Conservation (phyloP, 2,329 filamentous ascomycete genomes). For the Colletotrichum gloeosporioides region DNA sequence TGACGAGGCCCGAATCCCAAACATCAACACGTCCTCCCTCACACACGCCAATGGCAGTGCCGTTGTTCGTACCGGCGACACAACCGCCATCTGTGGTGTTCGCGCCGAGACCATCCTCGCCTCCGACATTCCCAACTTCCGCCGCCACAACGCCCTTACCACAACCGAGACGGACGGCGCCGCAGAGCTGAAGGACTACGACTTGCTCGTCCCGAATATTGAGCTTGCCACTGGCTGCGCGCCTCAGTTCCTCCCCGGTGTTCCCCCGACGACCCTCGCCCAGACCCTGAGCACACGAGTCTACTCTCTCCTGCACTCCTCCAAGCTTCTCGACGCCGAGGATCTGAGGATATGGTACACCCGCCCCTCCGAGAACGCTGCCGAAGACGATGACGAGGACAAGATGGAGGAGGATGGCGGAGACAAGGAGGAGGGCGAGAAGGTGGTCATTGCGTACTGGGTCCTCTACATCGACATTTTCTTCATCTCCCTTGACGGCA, state of each 20-base stretch:
- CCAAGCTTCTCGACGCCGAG: constrained; percentile 67
- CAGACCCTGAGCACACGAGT: constrained; percentile 86
- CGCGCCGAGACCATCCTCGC: constrained; percentile 83
- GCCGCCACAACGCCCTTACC: constrained; percentile 41
- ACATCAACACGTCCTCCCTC: constrained; percentile 81
- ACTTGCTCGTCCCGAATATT: constrained; percentile 90
- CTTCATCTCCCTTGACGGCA: constrained; percentile 91
- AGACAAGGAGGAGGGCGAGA: constrained; percentile 28
- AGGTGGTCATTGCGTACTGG: constrained; percentile 83
- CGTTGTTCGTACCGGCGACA: constrained; percentile 87
- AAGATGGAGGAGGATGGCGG: constrained; percentile 41
- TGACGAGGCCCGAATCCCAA: constrained; percentile 72
- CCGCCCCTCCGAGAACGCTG: constrained; percentile 51
- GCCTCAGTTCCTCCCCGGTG: constrained; percentile 83
- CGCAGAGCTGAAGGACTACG: constrained; percentile 63
- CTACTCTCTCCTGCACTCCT: constrained; percentile 76
- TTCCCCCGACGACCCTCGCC: constrained; percentile 78
- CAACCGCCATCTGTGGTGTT: constrained; percentile 92
- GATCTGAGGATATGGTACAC: constrained; percentile 78
- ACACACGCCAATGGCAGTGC: constrained; percentile 91
- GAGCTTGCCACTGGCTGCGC: constrained; percentile 91
- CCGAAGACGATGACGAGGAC: constrained; percentile 43
- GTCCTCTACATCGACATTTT: constrained; percentile 94
- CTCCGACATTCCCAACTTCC: constrained; percentile 73
- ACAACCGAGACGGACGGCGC: constrained; percentile 24